These are phyloP conservation scores for Zygosaccharomyces bailii DNA, from an alignment of 805 yeast genomes.

Conservation along the genomic window DNA sequence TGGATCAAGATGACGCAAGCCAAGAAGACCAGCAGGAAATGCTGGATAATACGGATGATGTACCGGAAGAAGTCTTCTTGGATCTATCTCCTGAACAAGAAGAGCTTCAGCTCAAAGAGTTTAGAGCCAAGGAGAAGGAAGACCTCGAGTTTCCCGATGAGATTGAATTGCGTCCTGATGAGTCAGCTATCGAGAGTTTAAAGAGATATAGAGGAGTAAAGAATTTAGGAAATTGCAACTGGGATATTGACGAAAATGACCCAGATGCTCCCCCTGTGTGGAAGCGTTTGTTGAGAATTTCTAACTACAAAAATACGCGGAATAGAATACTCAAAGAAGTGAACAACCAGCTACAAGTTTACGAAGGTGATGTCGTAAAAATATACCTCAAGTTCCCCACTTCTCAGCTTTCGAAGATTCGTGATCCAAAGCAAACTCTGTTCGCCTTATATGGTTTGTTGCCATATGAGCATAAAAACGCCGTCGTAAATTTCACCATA, in stretches of 20 bases:
- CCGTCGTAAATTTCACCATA: conserved; percentile 77
- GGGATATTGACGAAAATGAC: conserved; percentile 87
- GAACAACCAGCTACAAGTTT: conserved; percentile 41
- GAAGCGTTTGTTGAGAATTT: conserved; percentile 68
- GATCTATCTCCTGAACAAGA: conserved; percentile 83
- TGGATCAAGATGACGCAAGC: no score
- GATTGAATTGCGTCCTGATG: conserved; percentile 74
- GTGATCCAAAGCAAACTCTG: conserved; percentile 45
- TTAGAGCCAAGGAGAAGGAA: conserved; percentile 67
- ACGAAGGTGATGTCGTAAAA: conserved; percentile 62
- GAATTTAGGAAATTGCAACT: conserved; percentile 69
- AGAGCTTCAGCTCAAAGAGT: conserved; percentile 66
- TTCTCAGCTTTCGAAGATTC: conserved; percentile 41
- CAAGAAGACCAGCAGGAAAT: no score
- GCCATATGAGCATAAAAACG: conserved; percentile 80
- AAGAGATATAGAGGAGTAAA: conserved; percentile 83
- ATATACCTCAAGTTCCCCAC: conserved; percentile 59
- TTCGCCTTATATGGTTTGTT: conserved; percentile 70
- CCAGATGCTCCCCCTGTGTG: conserved; percentile 72
- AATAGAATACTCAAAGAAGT: conserved; percentile 65
- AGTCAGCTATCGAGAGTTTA: conserved; percentile 71
- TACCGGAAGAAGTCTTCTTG: conserved; percentile 55
- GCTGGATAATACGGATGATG: conserved; percentile 46
- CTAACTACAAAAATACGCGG: conserved; percentile 72
- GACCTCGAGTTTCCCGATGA: conserved; percentile 96